Percentiles rank a stretch among this genome's conserved stretches.
These are phyloP conservation scores for Leccinum variicolor DNA, from an alignment of 768 basidiomycete genomes.

Conservation along the genomic window DNA sequence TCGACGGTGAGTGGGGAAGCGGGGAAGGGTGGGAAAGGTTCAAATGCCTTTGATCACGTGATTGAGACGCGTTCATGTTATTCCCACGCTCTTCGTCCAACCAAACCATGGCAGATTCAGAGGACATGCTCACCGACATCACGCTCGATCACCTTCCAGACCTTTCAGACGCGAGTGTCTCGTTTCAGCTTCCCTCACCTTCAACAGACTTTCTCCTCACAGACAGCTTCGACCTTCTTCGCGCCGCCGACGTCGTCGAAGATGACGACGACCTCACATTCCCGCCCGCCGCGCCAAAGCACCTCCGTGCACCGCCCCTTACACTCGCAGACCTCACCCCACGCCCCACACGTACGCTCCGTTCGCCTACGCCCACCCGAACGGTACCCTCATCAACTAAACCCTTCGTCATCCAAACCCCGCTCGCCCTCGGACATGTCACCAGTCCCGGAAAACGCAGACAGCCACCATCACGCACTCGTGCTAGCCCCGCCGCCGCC, in stretches of 20 bases:
- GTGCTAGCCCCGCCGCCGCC: not conserved
- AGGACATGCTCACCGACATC: constrained; percentile 34
- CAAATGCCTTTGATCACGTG: constrained; percentile 25
- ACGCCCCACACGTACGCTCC: constrained; percentile 22
- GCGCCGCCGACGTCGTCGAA: constrained; percentile 17
- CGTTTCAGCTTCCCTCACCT: constrained; percentile 47
- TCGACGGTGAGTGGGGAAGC: constrained; percentile 10
- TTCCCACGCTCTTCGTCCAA: constrained; percentile 23
- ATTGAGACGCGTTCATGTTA: constrained; percentile 21
- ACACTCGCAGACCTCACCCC: constrained; percentile 43
- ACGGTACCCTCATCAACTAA: constrained; percentile 14
- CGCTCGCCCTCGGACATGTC: constrained; percentile 10
- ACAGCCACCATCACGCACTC: constrained; percentile 1
- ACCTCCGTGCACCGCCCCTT: constrained; percentile 30
- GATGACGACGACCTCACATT: constrained; percentile 37
- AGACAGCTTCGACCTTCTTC: constrained; percentile 40
- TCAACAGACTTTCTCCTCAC: constrained; percentile 34
- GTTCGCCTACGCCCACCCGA: constrained; percentile 9
- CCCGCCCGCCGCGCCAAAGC: constrained; percentile 28
- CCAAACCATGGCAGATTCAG: not conserved
- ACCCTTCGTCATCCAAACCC: constrained; percentile 5
- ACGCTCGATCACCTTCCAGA: constrained; percentile 57
- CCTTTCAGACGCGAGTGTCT: constrained; percentile 39
- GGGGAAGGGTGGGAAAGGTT: constrained; percentile 19
- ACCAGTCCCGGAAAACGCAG: constrained; percentile 14